Conservation (phyloP, 2,329 filamentous ascomycete species). For the Lizonia empirigonia region DNA sequence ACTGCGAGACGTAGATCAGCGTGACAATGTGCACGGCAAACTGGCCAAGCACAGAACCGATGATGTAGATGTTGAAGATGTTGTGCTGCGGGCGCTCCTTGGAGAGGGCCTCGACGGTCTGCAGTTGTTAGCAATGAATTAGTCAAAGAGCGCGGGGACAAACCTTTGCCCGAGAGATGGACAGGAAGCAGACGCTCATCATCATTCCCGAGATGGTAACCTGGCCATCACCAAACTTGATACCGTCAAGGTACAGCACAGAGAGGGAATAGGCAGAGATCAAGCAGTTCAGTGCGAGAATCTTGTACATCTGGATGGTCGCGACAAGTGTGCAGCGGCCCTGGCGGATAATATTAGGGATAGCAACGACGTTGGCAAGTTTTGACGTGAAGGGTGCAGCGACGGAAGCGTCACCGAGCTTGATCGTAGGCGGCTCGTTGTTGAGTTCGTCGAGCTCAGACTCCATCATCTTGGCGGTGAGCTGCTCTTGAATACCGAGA, state of each 20-base stretch:
- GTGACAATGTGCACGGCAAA: constrained; percentile 96
- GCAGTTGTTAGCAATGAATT: constrained; percentile 32
- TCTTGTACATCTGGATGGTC: constrained; percentile 99
- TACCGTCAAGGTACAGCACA: constrained; percentile 95
- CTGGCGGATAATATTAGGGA: constrained; percentile 98
- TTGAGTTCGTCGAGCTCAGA: constrained; percentile 74
- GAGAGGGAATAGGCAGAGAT: constrained; percentile 97
- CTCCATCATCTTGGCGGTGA: constrained; percentile 85
- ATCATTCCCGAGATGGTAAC: constrained; percentile 99
- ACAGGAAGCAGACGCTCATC: constrained; percentile 99
- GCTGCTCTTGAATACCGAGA: constrained; percentile 80
- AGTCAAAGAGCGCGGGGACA: constrained; percentile 22
- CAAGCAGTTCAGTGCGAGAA: constrained; percentile 93
- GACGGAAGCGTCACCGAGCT: constrained; percentile 95
- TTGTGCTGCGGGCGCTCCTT: constrained; percentile 98
- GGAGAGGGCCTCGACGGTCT: constrained; percentile 89
- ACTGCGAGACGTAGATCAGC: constrained; percentile 89
- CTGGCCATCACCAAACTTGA: constrained; percentile 98
- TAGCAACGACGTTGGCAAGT: constrained; percentile 92
- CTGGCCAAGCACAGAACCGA: constrained; percentile 94
- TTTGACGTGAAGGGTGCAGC: constrained; percentile 98
- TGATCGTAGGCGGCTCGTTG: constrained; percentile 90
- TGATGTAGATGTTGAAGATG: constrained; percentile 99
- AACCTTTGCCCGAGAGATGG: constrained; percentile 92
- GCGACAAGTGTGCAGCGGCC: constrained; percentile 96